These are phyloP conservation scores for Calendula officinalis DNA, from an alignment of 129 eudicot species.

Conservation along the genomic window DNA sequence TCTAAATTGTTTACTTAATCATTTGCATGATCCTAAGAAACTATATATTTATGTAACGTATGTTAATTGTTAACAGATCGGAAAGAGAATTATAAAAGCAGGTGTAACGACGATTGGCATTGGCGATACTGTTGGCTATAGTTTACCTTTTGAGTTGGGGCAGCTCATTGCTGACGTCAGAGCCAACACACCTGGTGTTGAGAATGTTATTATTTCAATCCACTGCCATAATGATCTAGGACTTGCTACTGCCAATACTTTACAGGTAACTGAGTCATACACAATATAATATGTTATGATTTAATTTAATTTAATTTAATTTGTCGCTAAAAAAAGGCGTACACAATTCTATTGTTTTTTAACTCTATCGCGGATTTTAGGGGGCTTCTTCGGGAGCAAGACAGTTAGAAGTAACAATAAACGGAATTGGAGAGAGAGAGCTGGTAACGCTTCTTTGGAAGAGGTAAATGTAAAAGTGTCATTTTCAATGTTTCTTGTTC, in stretches of 20 bases:
- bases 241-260: constrained; percentile 88
- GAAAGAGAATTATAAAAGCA: constrained; percentile 75
- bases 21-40: background rate
- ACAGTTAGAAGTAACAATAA: constrained; percentile 90
- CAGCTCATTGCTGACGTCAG: constrained; percentile 81
- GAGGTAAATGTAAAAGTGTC: constrained; percentile 52
- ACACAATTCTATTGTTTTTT: background rate
- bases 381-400: constrained; percentile 93
- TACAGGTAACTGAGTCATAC: constrained; percentile 71
- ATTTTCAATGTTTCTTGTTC: background rate
- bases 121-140: constrained; percentile 89
- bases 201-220: constrained; percentile 81
- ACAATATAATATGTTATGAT: background rate
- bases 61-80: constrained; percentile 44
- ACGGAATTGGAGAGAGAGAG: constrained; percentile 99
- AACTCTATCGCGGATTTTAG: constrained; percentile 27
- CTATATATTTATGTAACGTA: constrained; percentile 7
- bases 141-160: constrained; percentile 68
- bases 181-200: constrained; percentile 86
- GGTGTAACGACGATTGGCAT: constrained; percentile 91
- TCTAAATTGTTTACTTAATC: no score
- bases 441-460: constrained; percentile 95
- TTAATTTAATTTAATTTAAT: no score
- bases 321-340: background rate
- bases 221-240: constrained; percentile 98